Evolutionary conservation across 1,284 basidiomycete species (phyloP).

Genomic region (Leccinum angustisporum): DNA sequence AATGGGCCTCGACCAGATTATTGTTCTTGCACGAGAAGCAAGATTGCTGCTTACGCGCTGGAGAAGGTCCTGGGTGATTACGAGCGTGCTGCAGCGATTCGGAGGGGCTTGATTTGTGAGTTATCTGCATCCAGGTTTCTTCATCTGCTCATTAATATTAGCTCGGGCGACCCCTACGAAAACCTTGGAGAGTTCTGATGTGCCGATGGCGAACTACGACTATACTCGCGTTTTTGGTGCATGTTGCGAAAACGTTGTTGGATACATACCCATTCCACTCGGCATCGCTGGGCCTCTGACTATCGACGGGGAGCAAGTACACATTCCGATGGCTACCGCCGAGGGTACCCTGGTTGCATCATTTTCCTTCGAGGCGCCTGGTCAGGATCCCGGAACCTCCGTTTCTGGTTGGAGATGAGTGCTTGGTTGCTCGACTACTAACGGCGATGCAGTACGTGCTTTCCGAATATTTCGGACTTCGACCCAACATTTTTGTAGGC

Average conservation of each 20-base stretch:
- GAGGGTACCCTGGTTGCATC: not conserved
- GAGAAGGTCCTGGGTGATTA: slow-evolving; percentile 91
- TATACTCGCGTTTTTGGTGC: slow-evolving; percentile 94
- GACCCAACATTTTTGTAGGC: slow-evolving; percentile 25
- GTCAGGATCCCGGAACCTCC: slow-evolving; percentile 34
- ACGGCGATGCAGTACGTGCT: slow-evolving; percentile 45
- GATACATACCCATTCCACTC: slow-evolving; percentile 94
- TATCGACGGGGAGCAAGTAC: slow-evolving; percentile 84
- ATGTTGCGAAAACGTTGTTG: slow-evolving; percentile 99
- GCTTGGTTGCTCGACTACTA: slow-evolving; percentile 64
- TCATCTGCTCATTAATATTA: slow-evolving; percentile 32
- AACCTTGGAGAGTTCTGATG: slow-evolving; percentile 75
- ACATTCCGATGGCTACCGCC: slow-evolving; percentile 94
- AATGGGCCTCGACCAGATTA: no score
- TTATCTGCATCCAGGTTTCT: slow-evolving; percentile 20
- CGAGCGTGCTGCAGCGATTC: slow-evolving; percentile 84
- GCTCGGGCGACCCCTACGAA: slow-evolving; percentile 86
- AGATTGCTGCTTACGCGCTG: slow-evolving; percentile 91
- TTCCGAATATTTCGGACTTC: not conserved
- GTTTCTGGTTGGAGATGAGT: slow-evolving; percentile 73
- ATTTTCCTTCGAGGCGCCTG: no score
- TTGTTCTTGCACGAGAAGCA: slow-evolving; percentile 39
- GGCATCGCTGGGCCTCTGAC: slow-evolving; percentile 90
- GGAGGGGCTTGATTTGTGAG: slow-evolving; percentile 89
- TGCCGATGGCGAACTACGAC: slow-evolving; percentile 66